Evolutionary conservation across 2,329 filamentous ascomycete genomes (phyloP), one percentile per base, ranked within the genome.

Genomic region (Eurotiales sp.): DNA sequence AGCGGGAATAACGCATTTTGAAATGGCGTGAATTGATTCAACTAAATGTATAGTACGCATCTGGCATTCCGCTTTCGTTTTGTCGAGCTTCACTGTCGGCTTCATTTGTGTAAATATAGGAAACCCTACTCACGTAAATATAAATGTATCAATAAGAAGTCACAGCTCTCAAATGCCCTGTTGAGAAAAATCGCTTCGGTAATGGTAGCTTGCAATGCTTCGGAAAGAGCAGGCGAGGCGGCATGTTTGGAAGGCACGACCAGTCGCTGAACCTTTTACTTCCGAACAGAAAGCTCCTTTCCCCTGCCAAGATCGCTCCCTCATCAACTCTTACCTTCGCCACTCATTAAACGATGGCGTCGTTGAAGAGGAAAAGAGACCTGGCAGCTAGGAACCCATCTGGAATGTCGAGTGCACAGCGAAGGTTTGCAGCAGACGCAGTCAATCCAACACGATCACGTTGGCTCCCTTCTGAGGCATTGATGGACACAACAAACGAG

Each of bases 281-380:
- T 27, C 25, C n/a, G n/a, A n/a, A n/a, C n/a, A n/a, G n/a, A 36
- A n/a, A n/a, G 7, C 15, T 34, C 11, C n/a, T 17, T 37, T 37
- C 29, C 8, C 5, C 11, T 21, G 10, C 25, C 25, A 5, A 27
- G 25, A 10, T 27, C 10, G 10, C 5, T 10, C 25, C 5, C 8
- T 37, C 21, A 15, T 17, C 10, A 4, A 19, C 6, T 19, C 17
- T 7, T 37, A 21, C 34, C 34, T 37, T 12, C 19, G 25, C 14
- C 6, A 15, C 29, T 23, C 34, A 15, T 17, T 29, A 11, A 36
- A 11, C 23, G 14, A 55, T 55, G 53, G 45, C 53, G n/a, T 46
- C 39, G 21, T 43, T 29, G 12, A 56, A 55, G 27, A 50, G 55
- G 17, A 52, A 51, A 48, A 46, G 49, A 40, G 49, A 55, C 3